Evolutionary conservation across 345 rosid species (phyloP), one percentile per base, ranked within the genome.

Genomic region (Viola odorata): DNA sequence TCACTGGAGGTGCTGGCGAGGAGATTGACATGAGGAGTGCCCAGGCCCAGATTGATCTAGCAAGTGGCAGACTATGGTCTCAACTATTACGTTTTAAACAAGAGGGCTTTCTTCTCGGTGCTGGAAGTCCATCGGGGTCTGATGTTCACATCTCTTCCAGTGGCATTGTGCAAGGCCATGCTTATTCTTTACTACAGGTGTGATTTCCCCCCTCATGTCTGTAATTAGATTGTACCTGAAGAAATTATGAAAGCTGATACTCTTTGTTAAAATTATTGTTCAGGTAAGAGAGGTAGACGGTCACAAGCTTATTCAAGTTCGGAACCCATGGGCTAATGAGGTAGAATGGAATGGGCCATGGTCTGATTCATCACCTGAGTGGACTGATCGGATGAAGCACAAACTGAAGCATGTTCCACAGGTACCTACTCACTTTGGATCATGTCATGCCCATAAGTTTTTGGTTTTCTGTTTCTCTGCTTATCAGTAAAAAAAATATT

Each of bases 311-410:
- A 95, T 95, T 73, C 99, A 95, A 70, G 81, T 95, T 69, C 91
- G 98, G 65, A 95, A 95, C 66, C 98, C 99, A 12, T 95, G 99
- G 98, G 99, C 99, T 67, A 95, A 81, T 80, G 99, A 95, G 75
- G 99, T 95, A 52, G 99, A 95, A 71, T 95, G 99, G 99, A 95
- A 88, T 78, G 99, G 99, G 60, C 96, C 94, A 41, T 95, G 99
- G 99, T 88, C 98, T 39, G 99, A 95, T 67, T 81, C 98, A 15
- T 91, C 99, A 17, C 78, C 86, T 41, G 96, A 91, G 58, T 95
- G 99, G 99, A 95, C 85, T 52, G 98, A 95, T 64, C 85, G 99
- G 75, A 95, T 85, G 88, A 88, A 83, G 78, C 94, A 95, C 85
- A 95, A 95, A 79, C 83, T 95, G 75, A 95, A 85, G 75, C 89